phyloP scores from a whole-genome alignment of 2,329 filamentous ascomycete genomes.

The Diaporthe amygdali region DNA sequence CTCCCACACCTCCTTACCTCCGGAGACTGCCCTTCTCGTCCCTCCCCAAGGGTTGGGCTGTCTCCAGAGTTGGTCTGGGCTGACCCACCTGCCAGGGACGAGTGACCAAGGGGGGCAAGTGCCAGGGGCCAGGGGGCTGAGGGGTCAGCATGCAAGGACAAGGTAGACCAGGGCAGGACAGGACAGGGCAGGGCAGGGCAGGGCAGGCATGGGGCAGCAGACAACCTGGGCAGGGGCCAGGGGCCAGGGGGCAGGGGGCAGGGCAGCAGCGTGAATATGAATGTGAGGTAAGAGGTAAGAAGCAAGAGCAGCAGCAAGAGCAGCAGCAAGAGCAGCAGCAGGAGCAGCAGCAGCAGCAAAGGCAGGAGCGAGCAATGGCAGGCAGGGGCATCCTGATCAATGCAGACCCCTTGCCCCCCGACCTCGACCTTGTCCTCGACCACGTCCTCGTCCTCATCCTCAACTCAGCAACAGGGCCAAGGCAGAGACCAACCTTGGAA shows the following conservation, averaged over 20 bases:
- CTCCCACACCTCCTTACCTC: background rate
- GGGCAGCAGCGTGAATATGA: background rate
- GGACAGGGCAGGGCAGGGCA: too few relatives aligned
- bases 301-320: background rate
- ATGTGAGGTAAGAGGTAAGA: too few relatives aligned
- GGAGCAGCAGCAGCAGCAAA: background rate
- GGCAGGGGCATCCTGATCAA: background rate
- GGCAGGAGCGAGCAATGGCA: too few relatives aligned
- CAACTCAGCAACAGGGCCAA: background rate
- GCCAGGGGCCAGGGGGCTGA: constrained; percentile 2
- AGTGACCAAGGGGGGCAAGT: background rate
- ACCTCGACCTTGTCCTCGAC: too few relatives aligned
- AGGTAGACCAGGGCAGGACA: background rate
- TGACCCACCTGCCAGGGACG: constrained; percentile 11
- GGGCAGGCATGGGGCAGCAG: background rate
- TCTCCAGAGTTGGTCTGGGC: background rate
- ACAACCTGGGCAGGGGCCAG: background rate
- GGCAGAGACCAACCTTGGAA: background rate
- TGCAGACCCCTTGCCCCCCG: background rate
- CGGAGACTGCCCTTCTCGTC: background rate
- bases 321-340: too few relatives aligned
- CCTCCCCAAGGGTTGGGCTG: background rate
- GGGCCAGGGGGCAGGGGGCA: background rate
- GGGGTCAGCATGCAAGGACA: constrained; percentile 1
- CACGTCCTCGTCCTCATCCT: too few relatives aligned